These are phyloP conservation scores for Hypoxylon sp. DNA, from an alignment of 2,329 filamentous ascomycete species.

Conservation along the genomic window DNA sequence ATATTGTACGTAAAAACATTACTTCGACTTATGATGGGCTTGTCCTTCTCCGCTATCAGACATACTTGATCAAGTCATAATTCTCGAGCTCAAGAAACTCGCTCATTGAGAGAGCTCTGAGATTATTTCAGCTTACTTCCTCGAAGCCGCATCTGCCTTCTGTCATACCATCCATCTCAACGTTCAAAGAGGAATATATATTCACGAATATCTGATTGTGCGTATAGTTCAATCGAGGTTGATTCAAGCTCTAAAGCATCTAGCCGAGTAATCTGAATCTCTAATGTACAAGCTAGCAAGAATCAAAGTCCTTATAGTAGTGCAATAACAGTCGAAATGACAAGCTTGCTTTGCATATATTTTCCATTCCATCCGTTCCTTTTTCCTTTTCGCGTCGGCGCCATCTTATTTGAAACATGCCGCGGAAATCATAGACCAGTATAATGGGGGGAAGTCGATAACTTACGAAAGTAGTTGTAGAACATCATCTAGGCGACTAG, in stretches of 20 bases:
- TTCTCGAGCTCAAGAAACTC: neutral
- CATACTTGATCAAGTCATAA: neutral
- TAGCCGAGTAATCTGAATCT: slow-evolving; percentile 7
- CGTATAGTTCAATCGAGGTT: neutral
- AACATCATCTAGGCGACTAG: slow-evolving; percentile 60
- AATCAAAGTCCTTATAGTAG: neutral
- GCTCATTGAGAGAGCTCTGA: neutral
- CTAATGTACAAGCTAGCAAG: slow-evolving; percentile 2
- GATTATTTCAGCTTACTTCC: neutral
- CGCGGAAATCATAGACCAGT: neutral
- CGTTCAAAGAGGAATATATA: neutral
- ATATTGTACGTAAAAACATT: slow-evolving; percentile 1
- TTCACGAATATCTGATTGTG: neutral
- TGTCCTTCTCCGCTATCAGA: neutral
- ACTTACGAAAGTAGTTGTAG: slow-evolving; percentile 59
- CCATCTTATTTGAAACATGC: slow-evolving; percentile 1
- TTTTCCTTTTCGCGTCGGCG: slow-evolving; percentile 10
- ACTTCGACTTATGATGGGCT: slow-evolving; percentile 2
- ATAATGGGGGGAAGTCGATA: neutral
- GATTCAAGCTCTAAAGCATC: slow-evolving; percentile 3
- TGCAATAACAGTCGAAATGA: neutral
- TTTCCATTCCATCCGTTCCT: neutral
- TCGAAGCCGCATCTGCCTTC: neutral
- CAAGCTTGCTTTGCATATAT: slow-evolving; percentile 16
- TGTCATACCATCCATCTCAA: neutral